phyloP scores from a whole-genome alignment of 768 basidiomycete genomes.

The Hydnomerulius pinastri region DNA sequence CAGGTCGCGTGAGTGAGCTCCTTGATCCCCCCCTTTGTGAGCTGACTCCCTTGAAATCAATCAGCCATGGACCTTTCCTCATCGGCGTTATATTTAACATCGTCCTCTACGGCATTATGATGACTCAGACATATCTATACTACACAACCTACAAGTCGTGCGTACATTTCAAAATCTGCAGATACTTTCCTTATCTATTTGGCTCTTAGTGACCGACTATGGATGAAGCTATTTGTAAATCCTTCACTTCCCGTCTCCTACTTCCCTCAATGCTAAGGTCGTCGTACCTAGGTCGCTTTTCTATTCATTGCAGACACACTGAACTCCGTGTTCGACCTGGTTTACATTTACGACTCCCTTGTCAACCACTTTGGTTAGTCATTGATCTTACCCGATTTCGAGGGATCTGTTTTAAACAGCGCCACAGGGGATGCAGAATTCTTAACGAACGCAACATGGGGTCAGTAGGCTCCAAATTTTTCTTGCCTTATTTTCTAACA shows the following conservation, averaged over 20 bases:
- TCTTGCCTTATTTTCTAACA: neutral
- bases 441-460: conserved; percentile 34
- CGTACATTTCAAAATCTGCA: neutral
- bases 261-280: neutral
- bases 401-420: neutral
- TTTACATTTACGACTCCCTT: conserved; percentile 47
- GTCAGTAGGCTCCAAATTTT: conserved; percentile 19
- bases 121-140: conserved; percentile 50
- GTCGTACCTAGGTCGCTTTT: conserved; percentile 36
- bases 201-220: conserved; percentile 39
- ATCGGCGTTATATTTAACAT: conserved; percentile 50
- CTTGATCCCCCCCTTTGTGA: neutral
- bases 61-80: conserved; percentile 52
- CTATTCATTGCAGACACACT: conserved; percentile 48
- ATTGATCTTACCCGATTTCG: neutral
- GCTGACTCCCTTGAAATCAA: neutral
- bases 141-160: conserved; percentile 41
- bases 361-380: conserved; percentile 46
- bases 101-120: conserved; percentile 51
- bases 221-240: conserved; percentile 47
- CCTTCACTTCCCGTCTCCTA: neutral
- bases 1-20: neutral
- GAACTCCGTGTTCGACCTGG: conserved; percentile 44
- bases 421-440: conserved; percentile 28
- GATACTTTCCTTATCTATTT: neutral